phyloP scores from a whole-genome alignment of 78 protist genomes.

The Dictyostelium purpureum region DNA sequence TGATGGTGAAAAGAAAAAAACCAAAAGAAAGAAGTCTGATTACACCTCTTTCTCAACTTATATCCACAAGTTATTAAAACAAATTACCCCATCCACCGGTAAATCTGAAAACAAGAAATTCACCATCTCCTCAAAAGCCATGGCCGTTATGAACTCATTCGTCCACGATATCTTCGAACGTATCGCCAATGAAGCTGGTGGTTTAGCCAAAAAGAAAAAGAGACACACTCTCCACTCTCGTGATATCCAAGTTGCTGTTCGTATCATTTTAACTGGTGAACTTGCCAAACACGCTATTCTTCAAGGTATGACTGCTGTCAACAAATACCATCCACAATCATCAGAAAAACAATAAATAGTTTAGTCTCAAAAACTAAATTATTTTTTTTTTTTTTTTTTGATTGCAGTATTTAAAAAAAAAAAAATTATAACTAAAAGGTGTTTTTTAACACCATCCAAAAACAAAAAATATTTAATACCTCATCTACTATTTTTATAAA shows the following conservation, averaged over 20 bases:
- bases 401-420: too few relatives aligned
- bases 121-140: slow-evolving; percentile 90
- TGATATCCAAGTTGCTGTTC: slow-evolving; percentile 95
- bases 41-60: slow-evolving; percentile 79
- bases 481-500: background rate
- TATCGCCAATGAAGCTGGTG: slow-evolving; percentile 91
- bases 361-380: too few relatives aligned
- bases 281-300: slow-evolving; percentile 96
- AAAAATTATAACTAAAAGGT: too few relatives aligned
- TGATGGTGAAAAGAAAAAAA: slow-evolving; percentile 35
- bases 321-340: slow-evolving; percentile 87
- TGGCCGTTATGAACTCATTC: slow-evolving; percentile 93
- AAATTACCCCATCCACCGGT: slow-evolving; percentile 68
- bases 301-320: slow-evolving; percentile 95
- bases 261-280: slow-evolving; percentile 95
- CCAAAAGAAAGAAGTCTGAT: slow-evolving; percentile 67
- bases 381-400: too few relatives aligned
- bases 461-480: too few relatives aligned
- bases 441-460: too few relatives aligned
- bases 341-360: background rate
- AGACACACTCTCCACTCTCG: slow-evolving; percentile 86
- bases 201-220: slow-evolving; percentile 90
- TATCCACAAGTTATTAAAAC: slow-evolving; percentile 91
- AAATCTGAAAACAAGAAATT: slow-evolving; percentile 64
- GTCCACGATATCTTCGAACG: slow-evolving; percentile 92